Conservation (phyloP, 2,329 filamentous ascomycete species). For the Corinectria fuckeliana region DNA sequence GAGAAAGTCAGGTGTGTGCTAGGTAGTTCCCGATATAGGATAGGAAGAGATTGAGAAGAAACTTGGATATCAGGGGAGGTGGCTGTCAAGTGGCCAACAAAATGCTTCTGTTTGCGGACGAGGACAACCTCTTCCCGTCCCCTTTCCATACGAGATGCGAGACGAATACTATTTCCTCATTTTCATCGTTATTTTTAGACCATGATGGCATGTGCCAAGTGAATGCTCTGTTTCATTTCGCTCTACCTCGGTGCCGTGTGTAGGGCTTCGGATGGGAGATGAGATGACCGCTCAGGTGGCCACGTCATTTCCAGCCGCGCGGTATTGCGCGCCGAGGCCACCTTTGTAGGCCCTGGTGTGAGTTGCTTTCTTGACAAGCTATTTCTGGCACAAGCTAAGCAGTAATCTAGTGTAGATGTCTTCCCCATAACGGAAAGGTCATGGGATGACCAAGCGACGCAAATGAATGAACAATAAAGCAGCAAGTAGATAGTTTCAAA, state of each 20-base stretch:
- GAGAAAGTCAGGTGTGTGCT: not conserved
- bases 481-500: not conserved
- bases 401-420: no score
- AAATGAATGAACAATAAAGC: not conserved
- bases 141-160: conserved; percentile 32
- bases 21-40: not conserved
- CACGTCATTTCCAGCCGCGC: conserved; percentile 21
- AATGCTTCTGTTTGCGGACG: conserved; percentile 10
- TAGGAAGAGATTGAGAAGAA: conserved; percentile 9
- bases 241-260: not conserved
- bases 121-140: conserved; percentile 20
- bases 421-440: no score
- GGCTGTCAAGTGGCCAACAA: conserved; percentile 8
- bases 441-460: no score
- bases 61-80: conserved; percentile 17
- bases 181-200: conserved; percentile 23
- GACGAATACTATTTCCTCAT: conserved; percentile 34
- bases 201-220: conserved; percentile 1
- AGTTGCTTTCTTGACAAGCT: not conserved
- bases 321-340: not conserved
- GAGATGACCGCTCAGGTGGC: conserved; percentile 10
- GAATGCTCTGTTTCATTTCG: conserved; percentile 6
- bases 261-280: conserved; percentile 8
- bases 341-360: not conserved
- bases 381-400: not conserved